Percentiles rank a stretch among this genome's conserved stretches.
Conservation (phyloP, 371 early-diverging fungal genomes). For the Dichotomocladium elegans region DNA sequence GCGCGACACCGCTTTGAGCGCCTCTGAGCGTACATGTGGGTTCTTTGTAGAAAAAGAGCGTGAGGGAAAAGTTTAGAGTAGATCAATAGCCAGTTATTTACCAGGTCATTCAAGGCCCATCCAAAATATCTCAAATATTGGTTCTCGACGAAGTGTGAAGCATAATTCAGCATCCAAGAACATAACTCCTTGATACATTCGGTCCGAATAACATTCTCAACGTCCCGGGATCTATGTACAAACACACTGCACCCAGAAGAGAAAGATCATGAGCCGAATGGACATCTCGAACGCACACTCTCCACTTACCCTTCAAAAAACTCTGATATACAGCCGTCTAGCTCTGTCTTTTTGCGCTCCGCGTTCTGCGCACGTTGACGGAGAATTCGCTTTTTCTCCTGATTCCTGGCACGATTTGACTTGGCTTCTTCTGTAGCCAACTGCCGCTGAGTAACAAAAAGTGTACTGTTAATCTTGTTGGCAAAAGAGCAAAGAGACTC, state of each 20-base stretch:
- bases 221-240: conserved; percentile 87
- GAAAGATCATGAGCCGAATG: not conserved
- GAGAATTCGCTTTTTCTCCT: conserved; percentile 11
- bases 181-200: conserved; percentile 83
- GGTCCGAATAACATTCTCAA: conserved; percentile 76
- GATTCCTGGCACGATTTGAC: conserved; percentile 8
- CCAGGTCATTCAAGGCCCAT: conserved; percentile 84
- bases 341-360: conserved; percentile 19
- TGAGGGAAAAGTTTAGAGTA: not conserved
- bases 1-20: conserved; percentile 48
- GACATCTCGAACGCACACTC: not conserved
- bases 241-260: conserved; percentile 58
- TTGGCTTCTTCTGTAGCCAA: conserved; percentile 28
- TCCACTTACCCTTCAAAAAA: conserved; percentile 59
- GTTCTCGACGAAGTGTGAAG: conserved; percentile 69
- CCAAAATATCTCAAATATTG: conserved; percentile 78
- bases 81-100: conserved; percentile 15
- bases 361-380: conserved; percentile 12
- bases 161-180: conserved; percentile 68
- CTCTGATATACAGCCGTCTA: conserved; percentile 49
- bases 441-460: conserved; percentile 66
- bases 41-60: conserved; percentile 24
- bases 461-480: conserved; percentile 51
- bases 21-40: conserved; percentile 60
- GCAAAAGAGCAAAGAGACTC: conserved; percentile 59